These are phyloP conservation scores for Stemphylium lycopersici DNA, from an alignment of 2,329 filamentous ascomycete species.

Conservation along the genomic window DNA sequence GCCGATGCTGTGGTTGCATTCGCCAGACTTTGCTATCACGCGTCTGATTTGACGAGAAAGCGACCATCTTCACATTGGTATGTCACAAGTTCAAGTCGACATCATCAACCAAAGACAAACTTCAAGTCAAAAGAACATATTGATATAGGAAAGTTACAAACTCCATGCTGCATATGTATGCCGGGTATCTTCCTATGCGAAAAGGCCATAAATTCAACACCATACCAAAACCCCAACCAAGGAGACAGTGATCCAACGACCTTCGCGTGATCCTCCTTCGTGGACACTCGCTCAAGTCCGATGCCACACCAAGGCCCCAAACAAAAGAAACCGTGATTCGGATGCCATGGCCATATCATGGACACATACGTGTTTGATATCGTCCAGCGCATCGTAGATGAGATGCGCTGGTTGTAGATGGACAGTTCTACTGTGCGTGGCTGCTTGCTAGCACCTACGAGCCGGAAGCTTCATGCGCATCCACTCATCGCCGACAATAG, in stretches of 20 bases:
- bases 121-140: background rate
- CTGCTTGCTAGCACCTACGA: constrained; percentile 10
- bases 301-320: background rate
- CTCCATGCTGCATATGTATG: constrained; percentile 13
- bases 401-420: background rate
- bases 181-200: constrained; percentile 17
- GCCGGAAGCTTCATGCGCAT: constrained; percentile 27
- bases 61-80: background rate
- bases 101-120: background rate
- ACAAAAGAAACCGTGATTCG: constrained; percentile 6
- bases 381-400: background rate
- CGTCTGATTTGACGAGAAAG: background rate
- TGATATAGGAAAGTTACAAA: constrained; percentile 4
- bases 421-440: background rate
- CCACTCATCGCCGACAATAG: constrained; percentile 31
- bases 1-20: background rate
- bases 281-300: background rate
- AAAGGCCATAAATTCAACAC: constrained; percentile 8
- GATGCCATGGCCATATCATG: background rate
- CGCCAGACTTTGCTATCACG: background rate
- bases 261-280: constrained; percentile 1
- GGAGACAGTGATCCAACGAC: constrained; percentile 10
- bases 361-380: background rate
- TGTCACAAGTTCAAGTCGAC: background rate
- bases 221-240: constrained; percentile 11